Evolutionary conservation across 768 basidiomycete species (phyloP).

Genomic region (Ramaria rubella): DNA sequence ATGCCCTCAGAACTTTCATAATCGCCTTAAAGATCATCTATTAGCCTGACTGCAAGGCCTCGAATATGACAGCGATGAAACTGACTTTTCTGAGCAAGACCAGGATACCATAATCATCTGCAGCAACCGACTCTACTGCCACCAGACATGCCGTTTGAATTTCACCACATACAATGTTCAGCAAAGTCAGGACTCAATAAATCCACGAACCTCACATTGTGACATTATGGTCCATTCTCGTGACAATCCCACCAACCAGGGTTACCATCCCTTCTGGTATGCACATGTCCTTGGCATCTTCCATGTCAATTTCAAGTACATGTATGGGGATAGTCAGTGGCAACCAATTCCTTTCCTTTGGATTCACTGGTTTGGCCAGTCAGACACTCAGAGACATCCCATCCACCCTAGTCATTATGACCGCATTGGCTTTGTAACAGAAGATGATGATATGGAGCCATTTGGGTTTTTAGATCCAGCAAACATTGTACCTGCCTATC

Average conservation of each 20-base stretch:
- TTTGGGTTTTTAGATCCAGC: slow-evolving; percentile 13
- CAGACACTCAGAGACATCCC: not conserved
- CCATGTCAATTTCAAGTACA: slow-evolving; percentile 1
- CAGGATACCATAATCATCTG: slow-evolving; percentile 8
- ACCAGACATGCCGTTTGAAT: slow-evolving; percentile 16
- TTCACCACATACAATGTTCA: slow-evolving; percentile 20
- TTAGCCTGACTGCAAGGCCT: slow-evolving; percentile 11
- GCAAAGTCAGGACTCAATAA: slow-evolving; percentile 16
- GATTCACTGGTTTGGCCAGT: slow-evolving; percentile 11
- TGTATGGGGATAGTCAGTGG: not conserved
- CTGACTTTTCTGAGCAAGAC: slow-evolving; percentile 6
- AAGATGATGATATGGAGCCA: not conserved
- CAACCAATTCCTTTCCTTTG: slow-evolving; percentile 2
- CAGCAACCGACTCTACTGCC: slow-evolving; percentile 16
- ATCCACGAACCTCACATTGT: slow-evolving; percentile 11
- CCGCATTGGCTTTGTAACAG: slow-evolving; percentile 6
- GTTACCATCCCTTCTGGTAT: slow-evolving; percentile 21
- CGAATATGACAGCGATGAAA: slow-evolving; percentile 16
- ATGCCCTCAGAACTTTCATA: slow-evolving; percentile 16
- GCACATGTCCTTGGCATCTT: slow-evolving; percentile 13
- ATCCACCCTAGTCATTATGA: not conserved
- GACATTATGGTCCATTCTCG: slow-evolving; percentile 19
- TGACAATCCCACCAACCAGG: slow-evolving; percentile 7
- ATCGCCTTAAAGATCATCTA: slow-evolving; percentile 19
- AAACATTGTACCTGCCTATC: slow-evolving; percentile 1